Conservation (phyloP, 768 basidiomycete genomes). For the Tricholomella constricta region DNA sequence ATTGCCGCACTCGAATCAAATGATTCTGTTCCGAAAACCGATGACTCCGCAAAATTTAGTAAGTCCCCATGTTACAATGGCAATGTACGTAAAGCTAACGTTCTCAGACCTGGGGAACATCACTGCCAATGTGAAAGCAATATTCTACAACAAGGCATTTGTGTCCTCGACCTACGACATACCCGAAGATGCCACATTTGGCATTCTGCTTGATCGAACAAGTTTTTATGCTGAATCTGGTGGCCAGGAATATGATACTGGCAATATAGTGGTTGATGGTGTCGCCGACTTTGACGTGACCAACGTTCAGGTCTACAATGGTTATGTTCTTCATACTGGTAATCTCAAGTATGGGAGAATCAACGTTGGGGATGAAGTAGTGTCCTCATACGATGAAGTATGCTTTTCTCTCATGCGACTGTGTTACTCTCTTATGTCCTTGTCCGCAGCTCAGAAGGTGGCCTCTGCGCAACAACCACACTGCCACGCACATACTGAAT, state of each 20-base stretch:
- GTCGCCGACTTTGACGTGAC: constrained; percentile 90
- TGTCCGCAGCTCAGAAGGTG: constrained; percentile 76
- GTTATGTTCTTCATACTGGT: constrained; percentile 94
- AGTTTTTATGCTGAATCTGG: constrained; percentile 98
- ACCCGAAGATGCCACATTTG: constrained; percentile 70
- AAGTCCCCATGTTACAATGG: constrained; percentile 27
- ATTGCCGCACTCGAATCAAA: constrained; percentile 85
- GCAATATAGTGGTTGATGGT: constrained; percentile 91
- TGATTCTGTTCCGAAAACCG: constrained; percentile 79
- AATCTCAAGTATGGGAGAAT: constrained; percentile 86
- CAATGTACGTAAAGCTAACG: background rate
- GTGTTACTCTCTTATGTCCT: background rate
- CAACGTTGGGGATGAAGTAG: constrained; percentile 75
- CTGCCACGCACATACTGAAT: constrained; percentile 98
- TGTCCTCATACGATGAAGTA: constrained; percentile 93
- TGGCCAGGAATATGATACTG: constrained; percentile 97
- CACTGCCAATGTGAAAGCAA: constrained; percentile 73
- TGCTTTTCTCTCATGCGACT: constrained; percentile 6
- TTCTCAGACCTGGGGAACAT: constrained; percentile 74
- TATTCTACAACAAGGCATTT: constrained; percentile 84
- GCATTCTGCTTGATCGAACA: constrained; percentile 87
- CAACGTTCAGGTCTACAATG: constrained; percentile 92
- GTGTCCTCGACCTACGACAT: constrained; percentile 64
- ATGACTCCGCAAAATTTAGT: constrained; percentile 93
- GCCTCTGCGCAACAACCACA: constrained; percentile 97